Base-by-base conservation (phyloP, 176 grass and related monocot species). In the Neostapfia colusana region DNA sequence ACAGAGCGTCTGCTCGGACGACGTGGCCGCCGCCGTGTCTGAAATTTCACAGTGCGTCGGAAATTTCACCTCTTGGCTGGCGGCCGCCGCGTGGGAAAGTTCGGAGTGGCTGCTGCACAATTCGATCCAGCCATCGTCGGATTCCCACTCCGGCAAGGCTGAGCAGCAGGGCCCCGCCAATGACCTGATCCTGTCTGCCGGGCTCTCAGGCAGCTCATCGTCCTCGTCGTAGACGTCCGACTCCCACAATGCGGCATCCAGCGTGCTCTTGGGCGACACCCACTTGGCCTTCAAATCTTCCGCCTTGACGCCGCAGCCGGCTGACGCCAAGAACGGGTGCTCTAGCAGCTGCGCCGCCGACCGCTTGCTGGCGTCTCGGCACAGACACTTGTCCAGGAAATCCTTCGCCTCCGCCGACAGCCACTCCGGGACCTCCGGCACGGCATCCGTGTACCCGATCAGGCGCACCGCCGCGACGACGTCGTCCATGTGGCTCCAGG, bases 241-340 rank as follows among this genome's bases (percentile, higher is more conserved):
- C 18, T 94, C 91, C 91, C 91, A 94, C 16, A 81, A 79, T 72
- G 79, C 79, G 59, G 86, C 78, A 46, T 91, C 88, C 59, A 94
- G 57, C 42, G 83, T 88, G 88, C 91, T 94, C 85, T 94, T 94
- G 69, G 91, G 91, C 25, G 91, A 94, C 11, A 94, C 82, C 91
- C 91, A 84, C 59, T 88, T 90, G 8, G 76, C 79, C 67, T 86
- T 83, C 0, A 61, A 76, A 25, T 75, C 87, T 73, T 79, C 93
- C 21, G 91, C 84, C 43, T 75, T 74, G 51, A 84, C 31, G 31
- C 45, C 35, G 65, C 87, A 69, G 26, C 24, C 79, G 31, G 63
- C 63, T 17, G 44, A 65, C 0, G 75, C 81, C 46, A 96, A 5
- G 70, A 96, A 96, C 21, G 86, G 84, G 75, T 96, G 89, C 81